Evolutionary conservation across 108 stramenopile species (phyloP), one percentile per base, ranked within the genome.

Genomic region (Cyclostephanos tholiformis): DNA sequence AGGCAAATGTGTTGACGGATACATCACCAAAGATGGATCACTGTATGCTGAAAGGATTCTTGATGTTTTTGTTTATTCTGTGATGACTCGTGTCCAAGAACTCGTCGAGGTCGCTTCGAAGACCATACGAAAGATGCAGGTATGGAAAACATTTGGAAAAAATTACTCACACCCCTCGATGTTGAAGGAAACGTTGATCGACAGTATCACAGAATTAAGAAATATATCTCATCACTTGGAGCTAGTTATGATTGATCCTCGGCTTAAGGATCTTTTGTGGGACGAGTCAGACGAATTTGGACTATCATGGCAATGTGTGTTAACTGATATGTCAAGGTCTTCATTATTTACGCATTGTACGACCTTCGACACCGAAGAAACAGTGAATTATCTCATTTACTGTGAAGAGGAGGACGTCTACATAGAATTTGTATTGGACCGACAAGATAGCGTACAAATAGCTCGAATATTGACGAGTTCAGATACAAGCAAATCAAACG

Each of bases 341-440:
- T 19, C 57, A 64, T 50, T 58, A 61, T 79, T 79, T 57, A 38
- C 71, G 17, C 78, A 79, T 35, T 79, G 78, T 66, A 62, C 67
- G 59, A 50, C 58, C 10, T 14, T 29, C 9, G 55, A 58, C 23
- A 10, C 19, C n/a, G 65, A 26, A 58, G 29, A 71, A 11, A 44
- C 27, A 0, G 17, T 14, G 12, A 48, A 20, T 27, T 71, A 71
- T 59, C 43, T 71, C 26, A 12, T 71, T 3, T 71, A 60, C 48
- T 71, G 56, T 19, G 43, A 44, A 2, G 70, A 60, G 23, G 38
- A 71, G 25, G 70, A 71, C 32, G 46, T 60, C 9, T 71, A 64
- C 50, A 6, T 72, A 36, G 39, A 63, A 20, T 52, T 55, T 13
- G 23, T 38, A n/a, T 11, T 55, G 30, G 20, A 63, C 19, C 52